Evolutionary conservation across 441 rosid species (phyloP), one percentile per base, ranked within the genome.

Genomic region (Adansonia rubrostipa): DNA sequence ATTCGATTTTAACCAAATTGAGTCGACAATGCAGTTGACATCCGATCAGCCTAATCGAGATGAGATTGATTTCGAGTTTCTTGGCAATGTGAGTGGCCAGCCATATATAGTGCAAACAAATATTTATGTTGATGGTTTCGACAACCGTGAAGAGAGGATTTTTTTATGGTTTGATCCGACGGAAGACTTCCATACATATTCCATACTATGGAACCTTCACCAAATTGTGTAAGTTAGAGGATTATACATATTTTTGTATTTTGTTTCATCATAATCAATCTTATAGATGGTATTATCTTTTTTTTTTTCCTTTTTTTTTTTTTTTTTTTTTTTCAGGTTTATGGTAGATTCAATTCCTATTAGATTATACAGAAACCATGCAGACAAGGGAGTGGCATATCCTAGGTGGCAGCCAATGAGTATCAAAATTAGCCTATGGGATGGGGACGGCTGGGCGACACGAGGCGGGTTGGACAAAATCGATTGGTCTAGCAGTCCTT

Each of bases 81-180:
- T 95, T 0, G 98, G 97, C 36, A 93, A 89, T 47, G 88, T 92
- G 57, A 73, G 70, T 28, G 95, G 93, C 1, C 81, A 92, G 61
- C 95, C 97, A 54, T 92, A 90, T 82, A 87, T 88, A 48, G 84
- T 95, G 22, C 97, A 95, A 81, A 93, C 98, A 40, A 95, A 95
- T 82, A 75, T 95, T 17, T 95, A 58, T 60, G 88, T 89, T 0
- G 87, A 92, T 73, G 98, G 97, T 60, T 67, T 82, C 57, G 97
- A 87, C 81, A 77, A 92, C 71, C 89, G 97, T 1, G 98, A 93
- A 61, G 93, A 92, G 83, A 91, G 98, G 81, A 83, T 92, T 68
- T 82, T 79, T 82, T 89, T 93, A 15, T 94, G 98, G 98, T 94
- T 94, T 66, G 97, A 94, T 79, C 97, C 98, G 17, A 90, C 97